These are phyloP conservation scores for Rhodotorula sp. DNA, from an alignment of 1,284 basidiomycete species.

Conservation along the genomic window DNA sequence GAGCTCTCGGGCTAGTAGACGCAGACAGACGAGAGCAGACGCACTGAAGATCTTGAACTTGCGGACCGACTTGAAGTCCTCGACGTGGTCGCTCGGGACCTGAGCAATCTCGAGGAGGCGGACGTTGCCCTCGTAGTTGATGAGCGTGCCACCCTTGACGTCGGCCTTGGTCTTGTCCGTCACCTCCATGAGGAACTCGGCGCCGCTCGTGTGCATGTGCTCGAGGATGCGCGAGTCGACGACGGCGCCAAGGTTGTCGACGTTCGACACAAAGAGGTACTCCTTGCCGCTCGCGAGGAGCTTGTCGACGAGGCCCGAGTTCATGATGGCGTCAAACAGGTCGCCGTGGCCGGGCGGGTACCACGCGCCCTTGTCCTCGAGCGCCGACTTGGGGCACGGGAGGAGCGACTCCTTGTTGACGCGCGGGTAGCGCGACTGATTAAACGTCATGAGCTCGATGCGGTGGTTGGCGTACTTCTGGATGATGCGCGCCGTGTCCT, in stretches of 20 bases:
- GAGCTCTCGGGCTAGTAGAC: neutral
- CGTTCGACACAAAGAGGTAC: slow-evolving; percentile 99
- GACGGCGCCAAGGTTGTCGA: slow-evolving; percentile 97
- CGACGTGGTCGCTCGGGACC: slow-evolving; percentile 94
- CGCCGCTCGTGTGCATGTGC: slow-evolving; percentile 63
- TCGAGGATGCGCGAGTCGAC: slow-evolving; percentile 81
- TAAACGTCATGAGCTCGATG: slow-evolving; percentile 85
- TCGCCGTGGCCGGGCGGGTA: slow-evolving; percentile 99
- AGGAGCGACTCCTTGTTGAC: slow-evolving; percentile 93
- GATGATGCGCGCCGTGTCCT: slow-evolving; percentile 91
- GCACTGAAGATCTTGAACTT: slow-evolving; percentile 65
- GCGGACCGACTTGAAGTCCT: slow-evolving; percentile 91
- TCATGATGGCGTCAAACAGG: slow-evolving; percentile 86
- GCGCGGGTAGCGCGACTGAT: slow-evolving; percentile 93
- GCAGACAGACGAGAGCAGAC: neutral
- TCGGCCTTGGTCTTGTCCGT: slow-evolving; percentile 99
- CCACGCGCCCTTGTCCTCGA: slow-evolving; percentile 94
- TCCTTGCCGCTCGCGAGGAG: slow-evolving; percentile 94
- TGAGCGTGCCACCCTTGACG: slow-evolving; percentile 97
- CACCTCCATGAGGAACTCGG: slow-evolving; percentile 90
- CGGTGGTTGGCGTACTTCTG: slow-evolving; percentile 99
- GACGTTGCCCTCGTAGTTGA: slow-evolving; percentile 69
- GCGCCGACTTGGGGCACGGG: slow-evolving; percentile 80
- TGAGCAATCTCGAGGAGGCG: slow-evolving; percentile 98
- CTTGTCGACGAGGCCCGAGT: slow-evolving; percentile 95